These are phyloP conservation scores for Colletotrichum viniferum DNA, from an alignment of 2,329 filamentous ascomycete species.

Conservation along the genomic window DNA sequence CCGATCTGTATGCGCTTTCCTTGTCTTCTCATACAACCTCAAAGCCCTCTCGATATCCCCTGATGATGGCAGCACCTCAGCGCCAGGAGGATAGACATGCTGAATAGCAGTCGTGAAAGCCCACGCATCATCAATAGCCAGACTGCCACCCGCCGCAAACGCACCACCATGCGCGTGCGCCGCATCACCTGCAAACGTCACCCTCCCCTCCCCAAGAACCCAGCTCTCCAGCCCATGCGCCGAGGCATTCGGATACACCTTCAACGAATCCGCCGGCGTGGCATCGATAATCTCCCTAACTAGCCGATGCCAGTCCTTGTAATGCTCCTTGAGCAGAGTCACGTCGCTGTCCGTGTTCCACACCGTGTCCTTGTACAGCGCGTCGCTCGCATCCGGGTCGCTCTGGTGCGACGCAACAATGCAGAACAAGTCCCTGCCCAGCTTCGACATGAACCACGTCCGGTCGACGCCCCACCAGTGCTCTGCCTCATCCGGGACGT, in stretches of 20 bases:
- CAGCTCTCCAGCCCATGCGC: conserved; percentile 43
- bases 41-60: conserved; percentile 33
- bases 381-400: conserved; percentile 35
- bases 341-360: conserved; percentile 46
- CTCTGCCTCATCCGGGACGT: conserved; percentile 44
- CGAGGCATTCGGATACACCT: conserved; percentile 46
- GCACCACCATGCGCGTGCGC: conserved; percentile 46
- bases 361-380: conserved; percentile 29
- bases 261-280: conserved; percentile 37
- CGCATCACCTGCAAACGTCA: conserved; percentile 43
- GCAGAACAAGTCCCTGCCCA: conserved; percentile 46
- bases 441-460: conserved; percentile 46
- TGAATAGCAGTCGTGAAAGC: conserved; percentile 43
- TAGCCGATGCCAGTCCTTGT: conserved; percentile 46
- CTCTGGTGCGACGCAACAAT: conserved; percentile 45
- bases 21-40: conserved; percentile 43
- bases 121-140: conserved; percentile 45
- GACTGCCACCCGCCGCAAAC: conserved; percentile 42
- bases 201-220: conserved; percentile 38
- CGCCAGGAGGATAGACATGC: conserved; percentile 33
- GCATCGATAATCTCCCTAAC: conserved; percentile 43
- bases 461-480: conserved; percentile 48
- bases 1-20: conserved; percentile 44
- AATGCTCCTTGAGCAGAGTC: conserved; percentile 37
- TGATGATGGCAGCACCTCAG: neutral